phyloP scores from a whole-genome alignment of 2,329 filamentous ascomycete genomes.

The Penicillium nordicum region DNA sequence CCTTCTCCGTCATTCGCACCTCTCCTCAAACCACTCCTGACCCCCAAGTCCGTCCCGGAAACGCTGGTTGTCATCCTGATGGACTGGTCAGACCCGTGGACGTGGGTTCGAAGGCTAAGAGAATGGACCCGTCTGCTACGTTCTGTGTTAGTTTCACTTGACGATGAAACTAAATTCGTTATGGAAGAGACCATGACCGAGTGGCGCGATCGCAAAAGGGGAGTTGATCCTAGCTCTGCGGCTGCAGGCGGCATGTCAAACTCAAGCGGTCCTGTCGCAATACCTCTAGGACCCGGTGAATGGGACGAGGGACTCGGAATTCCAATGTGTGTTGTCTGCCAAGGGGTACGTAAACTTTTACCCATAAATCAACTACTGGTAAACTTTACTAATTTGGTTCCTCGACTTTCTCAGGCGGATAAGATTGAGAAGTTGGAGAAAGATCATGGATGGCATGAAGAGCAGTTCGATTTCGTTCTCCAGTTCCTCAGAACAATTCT shows the following conservation, averaged over 20 bases:
- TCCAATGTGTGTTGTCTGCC: constrained; percentile 89
- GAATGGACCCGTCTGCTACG: constrained; percentile 85
- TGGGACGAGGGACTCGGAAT: constrained; percentile 89
- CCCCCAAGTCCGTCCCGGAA: constrained; percentile 76
- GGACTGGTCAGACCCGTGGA: constrained; percentile 92
- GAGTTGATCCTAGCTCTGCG: constrained; percentile 56
- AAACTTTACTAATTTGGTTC: constrained; percentile 21
- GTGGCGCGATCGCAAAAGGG: constrained; percentile 74
- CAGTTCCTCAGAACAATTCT: constrained; percentile 89
- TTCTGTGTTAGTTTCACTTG: constrained; percentile 69
- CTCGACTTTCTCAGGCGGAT: constrained; percentile 58
- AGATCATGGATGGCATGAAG: constrained; percentile 89
- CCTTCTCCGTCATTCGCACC: constrained; percentile 79
- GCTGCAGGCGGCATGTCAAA: constrained; percentile 54
- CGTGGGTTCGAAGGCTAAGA: constrained; percentile 83
- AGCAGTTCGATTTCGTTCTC: constrained; percentile 91
- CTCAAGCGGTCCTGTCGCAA: constrained; percentile 63
- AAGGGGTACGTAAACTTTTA: constrained; percentile 63
- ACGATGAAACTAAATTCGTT: constrained; percentile 71
- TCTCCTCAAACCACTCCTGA: constrained; percentile 79
- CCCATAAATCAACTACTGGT: not conserved
- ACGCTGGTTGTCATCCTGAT: constrained; percentile 87
- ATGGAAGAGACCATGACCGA: constrained; percentile 82
- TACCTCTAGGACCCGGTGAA: constrained; percentile 82
- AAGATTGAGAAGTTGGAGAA: constrained; percentile 88